Evolutionary conservation across 371 early-diverging fungal species (phyloP).

Genomic region (Haplosporangium sp.): DNA sequence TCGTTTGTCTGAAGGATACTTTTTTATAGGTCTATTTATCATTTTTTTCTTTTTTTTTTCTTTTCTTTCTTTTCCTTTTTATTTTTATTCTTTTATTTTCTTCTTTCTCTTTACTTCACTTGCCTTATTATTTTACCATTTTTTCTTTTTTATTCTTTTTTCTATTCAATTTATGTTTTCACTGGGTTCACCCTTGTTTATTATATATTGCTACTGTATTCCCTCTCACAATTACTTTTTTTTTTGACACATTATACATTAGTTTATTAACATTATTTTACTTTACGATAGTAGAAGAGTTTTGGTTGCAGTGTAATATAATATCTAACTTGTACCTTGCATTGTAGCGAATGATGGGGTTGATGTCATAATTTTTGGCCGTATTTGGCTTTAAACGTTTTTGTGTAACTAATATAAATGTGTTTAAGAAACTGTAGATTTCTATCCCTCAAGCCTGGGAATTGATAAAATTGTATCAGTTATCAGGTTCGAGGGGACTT

Average conservation of each 20-base stretch:
- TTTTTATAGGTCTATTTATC: neutral
- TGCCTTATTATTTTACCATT: neutral
- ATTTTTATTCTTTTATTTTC: neutral
- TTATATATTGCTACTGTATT: neutral
- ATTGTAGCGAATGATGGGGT: too few relatives aligned
- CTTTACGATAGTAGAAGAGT: neutral
- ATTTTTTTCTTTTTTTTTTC: neutral
- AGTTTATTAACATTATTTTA: neutral
- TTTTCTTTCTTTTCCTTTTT: conserved; percentile 2
- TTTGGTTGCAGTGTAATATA: too few relatives aligned
- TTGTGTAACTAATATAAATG: too few relatives aligned
- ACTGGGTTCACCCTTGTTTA: neutral
- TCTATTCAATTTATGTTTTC: neutral
- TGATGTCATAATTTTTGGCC: too few relatives aligned
- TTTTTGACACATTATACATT: conserved; percentile 1
- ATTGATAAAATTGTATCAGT: too few relatives aligned
- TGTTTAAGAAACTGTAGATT: too few relatives aligned
- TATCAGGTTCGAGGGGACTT: too few relatives aligned
- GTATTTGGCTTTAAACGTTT: neutral
- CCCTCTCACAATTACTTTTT: neutral
- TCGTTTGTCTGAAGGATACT: conserved; percentile 6
- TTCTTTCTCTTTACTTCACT: neutral
- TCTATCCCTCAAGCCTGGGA: too few relatives aligned
- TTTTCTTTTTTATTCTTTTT: neutral
- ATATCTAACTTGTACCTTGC: too few relatives aligned